phyloP scores from a whole-genome alignment of 176 grass and related monocot species.

The Oryza glaberrima region DNA sequence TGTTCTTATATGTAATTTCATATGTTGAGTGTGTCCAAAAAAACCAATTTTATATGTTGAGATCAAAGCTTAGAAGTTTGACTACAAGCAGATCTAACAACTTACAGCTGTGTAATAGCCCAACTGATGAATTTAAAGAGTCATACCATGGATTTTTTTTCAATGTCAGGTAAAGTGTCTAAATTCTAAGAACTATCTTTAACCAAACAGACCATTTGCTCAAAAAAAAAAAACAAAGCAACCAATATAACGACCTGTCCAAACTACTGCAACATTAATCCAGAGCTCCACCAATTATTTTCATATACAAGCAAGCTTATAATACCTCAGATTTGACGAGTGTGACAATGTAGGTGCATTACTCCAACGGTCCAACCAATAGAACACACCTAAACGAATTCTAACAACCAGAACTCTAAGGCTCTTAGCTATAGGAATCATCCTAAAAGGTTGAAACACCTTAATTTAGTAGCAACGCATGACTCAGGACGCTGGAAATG shows the following conservation, averaged over 20 bases:
- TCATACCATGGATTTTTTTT: neutral
- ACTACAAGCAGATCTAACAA: neutral
- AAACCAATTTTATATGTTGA: neutral
- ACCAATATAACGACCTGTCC: neutral
- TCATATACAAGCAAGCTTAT: neutral
- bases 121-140: neutral
- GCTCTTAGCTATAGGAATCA: neutral
- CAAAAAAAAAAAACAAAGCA: neutral
- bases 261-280: neutral
- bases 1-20: neutral
- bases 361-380: neutral
- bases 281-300: neutral
- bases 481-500: neutral
- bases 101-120: neutral
- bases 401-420: neutral
- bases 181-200: neutral
- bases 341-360: neutral
- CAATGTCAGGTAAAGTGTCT: neutral
- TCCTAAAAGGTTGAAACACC: neutral
- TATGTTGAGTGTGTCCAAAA: neutral
- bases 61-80: neutral
- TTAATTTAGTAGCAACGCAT: neutral
- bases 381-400: neutral
- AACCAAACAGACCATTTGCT: neutral
- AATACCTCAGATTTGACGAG: neutral